These are phyloP conservation scores for Eutypella sp. DNA, from an alignment of 2,329 filamentous ascomycete species.

Conservation along the genomic window DNA sequence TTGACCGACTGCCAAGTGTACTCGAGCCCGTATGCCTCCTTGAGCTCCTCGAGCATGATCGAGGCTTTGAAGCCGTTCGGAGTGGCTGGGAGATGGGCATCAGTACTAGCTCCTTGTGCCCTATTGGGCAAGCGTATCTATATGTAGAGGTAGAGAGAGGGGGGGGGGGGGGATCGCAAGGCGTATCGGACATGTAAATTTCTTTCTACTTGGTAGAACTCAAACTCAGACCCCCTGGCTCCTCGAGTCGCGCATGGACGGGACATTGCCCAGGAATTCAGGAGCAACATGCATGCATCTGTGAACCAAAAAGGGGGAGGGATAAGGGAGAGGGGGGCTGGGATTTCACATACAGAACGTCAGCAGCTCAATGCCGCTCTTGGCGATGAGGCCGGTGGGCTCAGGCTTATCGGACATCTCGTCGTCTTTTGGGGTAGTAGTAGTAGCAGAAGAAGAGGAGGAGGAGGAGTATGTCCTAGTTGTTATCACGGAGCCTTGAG, in stretches of 20 bases:
- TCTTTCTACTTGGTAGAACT: too few relatives aligned
- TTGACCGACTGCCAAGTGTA: conserved; percentile 57
- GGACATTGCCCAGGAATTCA: too few relatives aligned
- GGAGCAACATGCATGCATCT: too few relatives aligned
- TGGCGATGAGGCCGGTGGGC: conserved; percentile 55
- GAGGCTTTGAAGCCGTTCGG: conserved; percentile 53
- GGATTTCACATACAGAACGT: conserved; percentile 40
- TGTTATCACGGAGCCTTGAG: too few relatives aligned
- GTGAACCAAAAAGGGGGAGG: background rate
- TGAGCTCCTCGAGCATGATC: conserved; percentile 61
- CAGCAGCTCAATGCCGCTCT: conserved; percentile 60
- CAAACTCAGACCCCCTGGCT: too few relatives aligned
- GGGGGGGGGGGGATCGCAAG: too few relatives aligned
- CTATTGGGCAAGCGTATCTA: too few relatives aligned
- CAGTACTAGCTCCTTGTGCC: too few relatives aligned
- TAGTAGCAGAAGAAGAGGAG: background rate
- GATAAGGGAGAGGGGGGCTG: conserved; percentile 3
- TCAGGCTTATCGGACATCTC: conserved; percentile 32
- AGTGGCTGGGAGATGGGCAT: conserved; percentile 32
- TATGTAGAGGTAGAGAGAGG: too few relatives aligned
- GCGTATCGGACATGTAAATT: too few relatives aligned
- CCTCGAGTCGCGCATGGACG: too few relatives aligned
- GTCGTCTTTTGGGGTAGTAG: conserved; percentile 7
- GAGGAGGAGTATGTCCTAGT: too few relatives aligned
- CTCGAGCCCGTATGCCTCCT: conserved; percentile 56